Percentiles rank a stretch among this genome's conserved stretches.
Evolutionary conservation across 805 yeast species (phyloP).

Genomic region (Hanseniaspora mollemarum): DNA sequence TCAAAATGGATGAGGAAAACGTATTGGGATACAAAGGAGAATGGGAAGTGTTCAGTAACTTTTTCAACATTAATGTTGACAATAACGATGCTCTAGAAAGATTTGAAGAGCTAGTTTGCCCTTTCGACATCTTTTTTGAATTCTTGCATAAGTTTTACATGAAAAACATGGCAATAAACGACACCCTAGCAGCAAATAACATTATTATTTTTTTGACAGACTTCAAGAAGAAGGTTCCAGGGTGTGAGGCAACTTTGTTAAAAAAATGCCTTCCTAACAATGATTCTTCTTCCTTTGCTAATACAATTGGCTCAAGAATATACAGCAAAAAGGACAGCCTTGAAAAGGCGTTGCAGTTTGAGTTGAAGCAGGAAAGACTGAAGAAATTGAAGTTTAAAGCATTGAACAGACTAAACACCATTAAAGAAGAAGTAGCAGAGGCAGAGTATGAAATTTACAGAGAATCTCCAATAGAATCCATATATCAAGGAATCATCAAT

Average conservation of each 20-base stretch:
- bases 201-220: slow-evolving; percentile 33
- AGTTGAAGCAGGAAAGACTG: slow-evolving; percentile 33
- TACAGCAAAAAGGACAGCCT: slow-evolving; percentile 40
- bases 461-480: slow-evolving; percentile 40
- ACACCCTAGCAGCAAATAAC: neutral
- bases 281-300: slow-evolving; percentile 33
- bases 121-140: slow-evolving; percentile 38
- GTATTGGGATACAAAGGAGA: slow-evolving; percentile 76
- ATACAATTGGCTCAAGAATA: slow-evolving; percentile 38
- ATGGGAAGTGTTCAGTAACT: slow-evolving; percentile 32
- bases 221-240: slow-evolving; percentile 34
- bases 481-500: slow-evolving; percentile 49
- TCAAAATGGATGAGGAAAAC: slow-evolving; percentile 39
- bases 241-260: slow-evolving; percentile 39
- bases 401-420: slow-evolving; percentile 33
- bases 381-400: slow-evolving; percentile 34
- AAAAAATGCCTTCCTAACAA: slow-evolving; percentile 46
- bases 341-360: slow-evolving; percentile 34
- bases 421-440: slow-evolving; percentile 35
- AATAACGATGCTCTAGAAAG: slow-evolving; percentile 14
- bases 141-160: slow-evolving; percentile 34
- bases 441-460: slow-evolving; percentile 40
- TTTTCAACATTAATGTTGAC: slow-evolving; percentile 13
- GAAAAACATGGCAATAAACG: slow-evolving; percentile 23
- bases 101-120: slow-evolving; percentile 32